phyloP scores from a whole-genome alignment of 192 early-diverging fungal species.

The Diversispora epigaea region DNA sequence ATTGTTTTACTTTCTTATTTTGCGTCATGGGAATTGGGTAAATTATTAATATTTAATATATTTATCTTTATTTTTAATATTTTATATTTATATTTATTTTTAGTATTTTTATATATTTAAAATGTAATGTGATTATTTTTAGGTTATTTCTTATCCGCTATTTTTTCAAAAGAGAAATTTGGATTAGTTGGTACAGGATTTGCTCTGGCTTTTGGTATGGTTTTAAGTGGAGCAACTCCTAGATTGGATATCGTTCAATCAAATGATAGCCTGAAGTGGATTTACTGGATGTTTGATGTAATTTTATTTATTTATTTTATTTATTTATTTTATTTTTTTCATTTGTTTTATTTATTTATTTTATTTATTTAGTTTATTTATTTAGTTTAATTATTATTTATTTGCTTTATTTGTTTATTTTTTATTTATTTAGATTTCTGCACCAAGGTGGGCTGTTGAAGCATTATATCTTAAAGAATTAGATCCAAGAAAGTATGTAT shows the following conservation, averaged over 20 bases:
- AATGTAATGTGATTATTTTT: background rate
- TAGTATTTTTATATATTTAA: background rate
- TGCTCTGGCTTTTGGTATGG: constrained; percentile 61
- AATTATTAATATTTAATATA: background rate
- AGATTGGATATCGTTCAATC: constrained; percentile 46
- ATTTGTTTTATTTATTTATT: too few relatives aligned
- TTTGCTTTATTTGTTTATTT: background rate
- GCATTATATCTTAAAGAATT: constrained; percentile 58
- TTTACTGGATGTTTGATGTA: constrained; percentile 55
- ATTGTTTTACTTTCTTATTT: constrained; percentile 55
- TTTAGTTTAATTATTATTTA: too few relatives aligned
- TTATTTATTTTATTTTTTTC: too few relatives aligned
- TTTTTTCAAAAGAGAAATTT: constrained; percentile 42
- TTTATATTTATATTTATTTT: constrained; percentile 39
- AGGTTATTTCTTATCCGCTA: constrained; percentile 56
- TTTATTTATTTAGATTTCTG: constrained; percentile 39
- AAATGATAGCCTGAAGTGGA: constrained; percentile 27
- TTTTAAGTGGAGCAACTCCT: constrained; percentile 57
- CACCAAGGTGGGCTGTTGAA: constrained; percentile 64
- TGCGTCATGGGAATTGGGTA: constrained; percentile 52
- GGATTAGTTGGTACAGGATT: constrained; percentile 60
- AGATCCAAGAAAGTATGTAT: constrained; percentile 33
- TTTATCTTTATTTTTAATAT: background rate
- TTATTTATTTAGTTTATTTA: too few relatives aligned
- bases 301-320: too few relatives aligned